Evolutionary conservation across 73 alveolate genomes (phyloP).

Genomic region (Paramecium octaurelia): DNA sequence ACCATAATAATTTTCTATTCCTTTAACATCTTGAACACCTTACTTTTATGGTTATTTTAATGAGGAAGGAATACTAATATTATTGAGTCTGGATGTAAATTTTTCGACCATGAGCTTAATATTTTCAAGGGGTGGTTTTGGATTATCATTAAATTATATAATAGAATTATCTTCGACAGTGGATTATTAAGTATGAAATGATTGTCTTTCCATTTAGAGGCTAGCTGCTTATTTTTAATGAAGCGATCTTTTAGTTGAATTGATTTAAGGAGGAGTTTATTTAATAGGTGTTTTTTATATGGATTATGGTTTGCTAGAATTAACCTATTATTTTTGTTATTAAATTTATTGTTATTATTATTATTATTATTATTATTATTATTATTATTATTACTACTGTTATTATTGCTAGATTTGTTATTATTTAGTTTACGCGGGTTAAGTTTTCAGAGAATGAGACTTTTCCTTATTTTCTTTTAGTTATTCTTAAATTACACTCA

Average conservation of each 20-base stretch:
- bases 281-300: background rate
- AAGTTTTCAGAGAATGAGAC: background rate
- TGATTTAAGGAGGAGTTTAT: background rate
- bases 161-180: background rate
- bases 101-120: background rate
- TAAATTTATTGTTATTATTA: background rate
- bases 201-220: background rate
- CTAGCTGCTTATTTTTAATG: conserved; percentile 9
- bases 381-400: background rate
- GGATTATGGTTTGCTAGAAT: background rate
- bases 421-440: background rate
- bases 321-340: background rate
- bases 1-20: background rate
- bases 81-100: background rate
- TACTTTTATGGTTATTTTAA: background rate
- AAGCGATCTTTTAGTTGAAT: background rate
- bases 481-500: background rate
- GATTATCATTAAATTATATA: background rate
- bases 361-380: background rate
- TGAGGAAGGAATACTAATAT: background rate
- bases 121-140: background rate
- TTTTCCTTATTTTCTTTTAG: background rate
- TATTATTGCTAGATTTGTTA: background rate
- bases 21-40: background rate
- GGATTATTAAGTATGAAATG: background rate